phyloP scores from a whole-genome alignment of 306 rosid species.

The Boehmeria nivea region DNA sequence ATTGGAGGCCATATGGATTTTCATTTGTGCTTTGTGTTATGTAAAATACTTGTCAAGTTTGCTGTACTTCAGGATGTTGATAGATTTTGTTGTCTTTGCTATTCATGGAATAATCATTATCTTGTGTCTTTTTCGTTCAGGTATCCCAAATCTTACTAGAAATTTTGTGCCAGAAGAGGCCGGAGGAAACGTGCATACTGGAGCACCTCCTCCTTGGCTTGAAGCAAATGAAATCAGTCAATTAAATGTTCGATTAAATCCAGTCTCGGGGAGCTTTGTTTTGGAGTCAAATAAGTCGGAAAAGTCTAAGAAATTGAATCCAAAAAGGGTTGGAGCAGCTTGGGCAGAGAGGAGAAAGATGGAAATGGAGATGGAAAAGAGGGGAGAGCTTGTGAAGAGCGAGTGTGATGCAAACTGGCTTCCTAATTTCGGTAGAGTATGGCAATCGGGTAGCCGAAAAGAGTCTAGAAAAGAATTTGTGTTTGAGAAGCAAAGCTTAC shows the following conservation, averaged over 20 bases:
- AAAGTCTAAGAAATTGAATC: conserved; percentile 63
- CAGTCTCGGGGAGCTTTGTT: conserved; percentile 26
- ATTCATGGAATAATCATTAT: background rate
- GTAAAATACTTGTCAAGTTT: too few species aligned
- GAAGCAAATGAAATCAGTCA: conserved; percentile 47
- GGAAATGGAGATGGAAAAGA: conserved; percentile 84
- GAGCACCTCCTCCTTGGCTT: conserved; percentile 86
- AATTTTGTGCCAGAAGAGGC: conserved; percentile 37
- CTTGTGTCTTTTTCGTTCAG: too few species aligned
- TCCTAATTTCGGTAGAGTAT: conserved; percentile 92
- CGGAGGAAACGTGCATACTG: conserved; percentile 60
- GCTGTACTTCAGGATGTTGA: too few species aligned
- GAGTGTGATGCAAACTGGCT: conserved; percentile 71
- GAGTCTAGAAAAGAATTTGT: conserved; percentile 84
- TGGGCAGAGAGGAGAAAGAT: conserved; percentile 93
- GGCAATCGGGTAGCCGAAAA: conserved; percentile 96
- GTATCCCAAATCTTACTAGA: too few species aligned
- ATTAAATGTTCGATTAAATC: conserved; percentile 25
- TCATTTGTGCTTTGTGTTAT: too few species aligned
- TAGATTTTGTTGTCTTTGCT: background rate
- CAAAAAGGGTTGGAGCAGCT: conserved; percentile 90
- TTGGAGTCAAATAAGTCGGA: conserved; percentile 38
- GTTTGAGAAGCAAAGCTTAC: conserved; percentile 56
- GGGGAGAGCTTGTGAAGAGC: conserved; percentile 62
- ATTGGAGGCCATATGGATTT: too few species aligned